These are phyloP conservation scores for Saccharomycopsis oosterbeekiorum DNA, from an alignment of 805 yeast species.

Conservation along the genomic window DNA sequence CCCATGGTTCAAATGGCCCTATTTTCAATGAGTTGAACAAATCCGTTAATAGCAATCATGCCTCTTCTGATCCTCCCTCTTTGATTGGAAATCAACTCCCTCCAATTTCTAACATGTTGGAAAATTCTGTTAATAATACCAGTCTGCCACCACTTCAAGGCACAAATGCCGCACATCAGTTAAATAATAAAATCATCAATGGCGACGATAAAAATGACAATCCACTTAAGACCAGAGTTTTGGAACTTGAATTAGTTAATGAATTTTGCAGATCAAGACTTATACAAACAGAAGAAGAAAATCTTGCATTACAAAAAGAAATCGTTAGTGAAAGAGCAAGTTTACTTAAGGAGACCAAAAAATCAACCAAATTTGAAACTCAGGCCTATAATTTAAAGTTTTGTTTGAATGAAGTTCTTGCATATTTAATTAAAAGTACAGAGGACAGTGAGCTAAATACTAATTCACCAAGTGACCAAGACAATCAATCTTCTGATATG, in stretches of 20 bases:
- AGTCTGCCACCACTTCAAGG: not conserved
- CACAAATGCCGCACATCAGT: not conserved
- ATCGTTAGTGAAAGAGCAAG: not conserved
- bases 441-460: not conserved
- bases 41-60: not conserved
- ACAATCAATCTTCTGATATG: not conserved
- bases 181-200: too few relatives aligned
- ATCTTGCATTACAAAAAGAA: not conserved
- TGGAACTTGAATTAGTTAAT: constrained; percentile 83
- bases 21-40: constrained; percentile 5
- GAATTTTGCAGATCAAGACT: constrained; percentile 80
- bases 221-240: constrained; percentile 61
- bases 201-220: constrained; percentile 27
- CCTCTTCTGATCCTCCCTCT: not conserved
- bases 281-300: constrained; percentile 52
- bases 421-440: constrained; percentile 3
- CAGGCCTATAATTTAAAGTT: constrained; percentile 9
- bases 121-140: not conserved
- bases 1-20: not conserved
- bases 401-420: constrained; percentile 14
- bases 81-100: not conserved
- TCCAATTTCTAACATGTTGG: constrained; percentile 1
- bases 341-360: not conserved
- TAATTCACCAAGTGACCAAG: not conserved
- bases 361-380: constrained; percentile 1